Percentiles rank a stretch among this genome's conserved stretches.
These are phyloP conservation scores for Plantago coronopus DNA, from an alignment of 305 asterid species.

Conservation along the genomic window DNA sequence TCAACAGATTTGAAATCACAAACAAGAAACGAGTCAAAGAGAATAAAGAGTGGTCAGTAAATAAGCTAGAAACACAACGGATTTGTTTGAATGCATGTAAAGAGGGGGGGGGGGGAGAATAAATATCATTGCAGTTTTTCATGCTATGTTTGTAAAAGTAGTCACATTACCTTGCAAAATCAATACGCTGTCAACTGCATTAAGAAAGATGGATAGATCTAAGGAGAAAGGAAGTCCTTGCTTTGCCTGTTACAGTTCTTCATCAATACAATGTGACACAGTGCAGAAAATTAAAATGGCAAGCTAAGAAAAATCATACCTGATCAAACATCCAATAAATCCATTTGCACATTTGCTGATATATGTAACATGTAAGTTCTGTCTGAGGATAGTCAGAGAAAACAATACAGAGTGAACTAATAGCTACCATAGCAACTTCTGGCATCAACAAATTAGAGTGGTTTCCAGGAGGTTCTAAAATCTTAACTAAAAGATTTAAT, in stretches of 20 bases:
- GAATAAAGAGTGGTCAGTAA: constrained; percentile 11
- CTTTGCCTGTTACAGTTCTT: constrained; percentile 51
- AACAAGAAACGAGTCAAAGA: constrained; percentile 11
- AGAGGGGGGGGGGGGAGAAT: background rate
- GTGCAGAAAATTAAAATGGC: constrained; percentile 18
- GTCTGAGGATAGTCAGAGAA: constrained; percentile 60
- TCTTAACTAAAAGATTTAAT: constrained; percentile 51
- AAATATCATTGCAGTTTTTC: constrained; percentile 11
- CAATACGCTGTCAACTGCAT: constrained; percentile 69
- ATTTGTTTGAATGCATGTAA: no score
- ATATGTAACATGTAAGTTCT: constrained; percentile 48
- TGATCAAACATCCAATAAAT: constrained; percentile 75
- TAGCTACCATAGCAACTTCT: constrained; percentile 62
- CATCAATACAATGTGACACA: constrained; percentile 27
- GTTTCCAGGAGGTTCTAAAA: constrained; percentile 63
- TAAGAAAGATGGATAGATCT: constrained; percentile 62
- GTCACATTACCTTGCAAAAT: constrained; percentile 56
- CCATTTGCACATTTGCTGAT: constrained; percentile 66
- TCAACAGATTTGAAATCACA: constrained; percentile 24
- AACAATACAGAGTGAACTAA: constrained; percentile 68
- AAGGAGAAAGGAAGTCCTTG: constrained; percentile 40
- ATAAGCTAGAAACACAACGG: background rate
- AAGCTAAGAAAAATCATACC: constrained; percentile 39
- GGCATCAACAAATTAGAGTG: constrained; percentile 38
- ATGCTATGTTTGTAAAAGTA: constrained; percentile 22